Evolutionary conservation across 2,329 filamentous ascomycete species (phyloP), one percentile per base, ranked within the genome.

Genomic region (Trichoderma citrinoviride): DNA sequence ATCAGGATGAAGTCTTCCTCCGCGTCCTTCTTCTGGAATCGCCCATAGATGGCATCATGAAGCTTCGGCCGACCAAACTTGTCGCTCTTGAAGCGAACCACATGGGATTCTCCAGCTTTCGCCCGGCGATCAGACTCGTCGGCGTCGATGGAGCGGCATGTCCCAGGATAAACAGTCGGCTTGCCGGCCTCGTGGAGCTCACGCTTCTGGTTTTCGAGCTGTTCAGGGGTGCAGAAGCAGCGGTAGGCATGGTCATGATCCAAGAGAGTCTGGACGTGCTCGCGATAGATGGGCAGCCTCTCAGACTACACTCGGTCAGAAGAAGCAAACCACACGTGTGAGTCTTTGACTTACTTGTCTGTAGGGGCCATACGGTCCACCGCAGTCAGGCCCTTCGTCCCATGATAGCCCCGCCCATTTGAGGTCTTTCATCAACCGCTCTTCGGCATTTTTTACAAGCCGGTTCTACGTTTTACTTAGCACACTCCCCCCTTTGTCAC

Each of bases 341-440:
- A 27, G 14, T 1, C 3, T 3, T 25, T 47, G 2, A 57, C 72
- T 70, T 82, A 93, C 88, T 81, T 95, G 92, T 80, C 86, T 86
- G 76, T 97, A 99, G 0, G 95, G 92, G 2, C 93, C 93, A 73
- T 90, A 90, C 0, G 87, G 86, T 0, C 95, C 94, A 41, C 90
- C 91, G 44, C 92, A 83, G 71, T 90, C 85, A 4, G 95, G 95
- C 3, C 93, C 93, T 86, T 99, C 96, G 77, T 97, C 93, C 94
- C 94, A 99, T 61, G 89, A 80, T 37, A 99, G 79, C 0, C 93
- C 93, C 19, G 93, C 90, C 95, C 95, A 99, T 78, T 83, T 82
- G 61, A 99, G 78, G 74, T 98, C 94, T 65, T 90, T 80, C 69
- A 90, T 90, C 3, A 99, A 79, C 63, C 88, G 85, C 66, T 88